A percentile compares a stretch with the other conserved stretches of the same genome.
Evolutionary conservation across 1,284 basidiomycete genomes (phyloP).

Genomic region (Lentinus polychrous): DNA sequence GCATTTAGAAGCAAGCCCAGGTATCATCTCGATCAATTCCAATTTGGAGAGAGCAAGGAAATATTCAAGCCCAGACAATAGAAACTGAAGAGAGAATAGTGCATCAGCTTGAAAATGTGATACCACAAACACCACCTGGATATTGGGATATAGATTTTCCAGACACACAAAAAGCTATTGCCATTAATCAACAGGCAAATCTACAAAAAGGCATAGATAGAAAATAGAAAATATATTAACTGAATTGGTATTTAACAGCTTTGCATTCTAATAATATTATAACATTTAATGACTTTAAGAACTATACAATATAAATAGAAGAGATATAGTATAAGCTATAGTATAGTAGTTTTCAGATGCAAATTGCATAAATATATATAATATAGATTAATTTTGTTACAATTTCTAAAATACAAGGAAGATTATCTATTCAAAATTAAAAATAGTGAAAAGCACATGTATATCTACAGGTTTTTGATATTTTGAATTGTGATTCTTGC

Average conservation of each 20-base stretch:
- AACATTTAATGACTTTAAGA: not conserved
- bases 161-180: conserved; percentile 68
- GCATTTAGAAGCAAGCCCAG: too few species aligned
- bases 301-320: not conserved
- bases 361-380: too few species aligned
- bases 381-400: too few species aligned
- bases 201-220: not conserved
- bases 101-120: conserved; percentile 69
- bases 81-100: not conserved
- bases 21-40: too few species aligned
- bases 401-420: not conserved
- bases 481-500: not conserved
- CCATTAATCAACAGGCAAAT: conserved; percentile 51
- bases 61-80: too few species aligned
- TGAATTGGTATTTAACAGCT: not conserved
- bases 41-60: too few species aligned
- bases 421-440: not conserved
- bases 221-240: not conserved
- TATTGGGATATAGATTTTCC: conserved; percentile 91
- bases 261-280: too few species aligned
- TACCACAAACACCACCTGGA: conserved; percentile 72
- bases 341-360: too few species aligned
- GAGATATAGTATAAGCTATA: too few species aligned
- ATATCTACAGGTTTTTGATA: not conserved
- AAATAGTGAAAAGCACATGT: not conserved